phyloP scores from a whole-genome alignment of 108 stramenopile species.

The Nitzschia palea region DNA sequence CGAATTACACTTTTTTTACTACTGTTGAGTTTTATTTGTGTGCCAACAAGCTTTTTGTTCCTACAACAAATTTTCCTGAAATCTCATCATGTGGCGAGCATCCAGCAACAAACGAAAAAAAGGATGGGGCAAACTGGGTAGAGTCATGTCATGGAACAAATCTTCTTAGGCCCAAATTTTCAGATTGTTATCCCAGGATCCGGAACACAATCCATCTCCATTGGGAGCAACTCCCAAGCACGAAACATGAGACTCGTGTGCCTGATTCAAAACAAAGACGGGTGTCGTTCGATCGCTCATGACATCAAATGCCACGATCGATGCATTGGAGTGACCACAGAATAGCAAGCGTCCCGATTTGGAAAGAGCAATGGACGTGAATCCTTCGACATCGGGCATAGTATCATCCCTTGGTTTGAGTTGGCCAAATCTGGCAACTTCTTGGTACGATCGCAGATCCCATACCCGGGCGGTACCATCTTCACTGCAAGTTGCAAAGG shows the following conservation, averaged over 20 bases:
- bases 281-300: conserved; percentile 43
- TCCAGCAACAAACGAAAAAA: too few species aligned
- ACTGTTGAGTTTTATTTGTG: too few species aligned
- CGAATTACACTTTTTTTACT: too few species aligned
- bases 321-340: conserved; percentile 84
- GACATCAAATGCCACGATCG: conserved; percentile 78
- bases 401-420: conserved; percentile 38
- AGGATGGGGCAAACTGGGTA: too few species aligned
- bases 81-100: too few species aligned
- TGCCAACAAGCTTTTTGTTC: too few species aligned
- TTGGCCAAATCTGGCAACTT: conserved; percentile 85
- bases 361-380: conserved; percentile 80
- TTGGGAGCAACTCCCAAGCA: conserved; percentile 91
- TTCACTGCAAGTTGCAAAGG: conserved; percentile 92
- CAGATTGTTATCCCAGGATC: conserved; percentile 97
- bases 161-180: conserved; percentile 40
- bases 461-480: conserved; percentile 95
- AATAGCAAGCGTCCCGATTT: conserved; percentile 84
- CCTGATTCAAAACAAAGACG: conserved; percentile 59
- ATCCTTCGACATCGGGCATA: conserved; percentile 59
- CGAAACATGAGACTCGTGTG: conserved; percentile 95
- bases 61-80: too few species aligned
- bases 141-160: too few species aligned
- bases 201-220: conserved; percentile 95
- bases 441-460: conserved; percentile 91